Conservation (phyloP, 2,329 filamentous ascomycete species). For the Talaromyces sp. region DNA sequence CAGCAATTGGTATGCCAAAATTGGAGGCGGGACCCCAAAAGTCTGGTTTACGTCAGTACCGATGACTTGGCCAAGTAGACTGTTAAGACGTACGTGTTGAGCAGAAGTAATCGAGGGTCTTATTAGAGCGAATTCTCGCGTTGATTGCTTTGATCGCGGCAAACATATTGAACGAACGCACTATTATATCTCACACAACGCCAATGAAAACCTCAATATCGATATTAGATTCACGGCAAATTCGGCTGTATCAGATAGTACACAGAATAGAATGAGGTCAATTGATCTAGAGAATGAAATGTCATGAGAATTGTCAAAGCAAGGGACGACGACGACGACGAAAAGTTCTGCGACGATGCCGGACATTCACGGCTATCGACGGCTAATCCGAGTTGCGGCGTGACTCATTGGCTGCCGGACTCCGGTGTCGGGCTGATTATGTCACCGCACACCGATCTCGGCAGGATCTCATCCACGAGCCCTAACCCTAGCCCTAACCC, state of each 20-base stretch:
- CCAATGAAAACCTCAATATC: background rate
- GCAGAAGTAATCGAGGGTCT: constrained; percentile 18
- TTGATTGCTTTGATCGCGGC: constrained; percentile 20
- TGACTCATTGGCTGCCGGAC: background rate
- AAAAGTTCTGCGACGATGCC: background rate
- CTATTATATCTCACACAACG: background rate
- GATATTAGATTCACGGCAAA: background rate
- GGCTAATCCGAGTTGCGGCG: background rate
- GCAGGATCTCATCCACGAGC: background rate
- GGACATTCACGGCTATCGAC: background rate
- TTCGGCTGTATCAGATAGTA: background rate
- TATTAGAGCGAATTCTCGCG: constrained; percentile 21
- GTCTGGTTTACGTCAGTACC: constrained; percentile 2
- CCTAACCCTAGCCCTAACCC: background rate
- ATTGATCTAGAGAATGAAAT: background rate
- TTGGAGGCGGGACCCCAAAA: constrained; percentile 22
- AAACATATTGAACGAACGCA: constrained; percentile 6
- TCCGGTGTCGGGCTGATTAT: background rate
- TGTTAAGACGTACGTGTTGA: constrained; percentile 18
- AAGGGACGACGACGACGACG: background rate
- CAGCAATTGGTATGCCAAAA: constrained; percentile 21
- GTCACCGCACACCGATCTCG: background rate
- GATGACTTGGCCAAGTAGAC: no score
- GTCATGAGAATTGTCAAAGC: background rate
- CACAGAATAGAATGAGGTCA: background rate